These are phyloP conservation scores for Pyrenochaeta sp. DNA, from an alignment of 2,329 filamentous ascomycete species.

Conservation along the genomic window DNA sequence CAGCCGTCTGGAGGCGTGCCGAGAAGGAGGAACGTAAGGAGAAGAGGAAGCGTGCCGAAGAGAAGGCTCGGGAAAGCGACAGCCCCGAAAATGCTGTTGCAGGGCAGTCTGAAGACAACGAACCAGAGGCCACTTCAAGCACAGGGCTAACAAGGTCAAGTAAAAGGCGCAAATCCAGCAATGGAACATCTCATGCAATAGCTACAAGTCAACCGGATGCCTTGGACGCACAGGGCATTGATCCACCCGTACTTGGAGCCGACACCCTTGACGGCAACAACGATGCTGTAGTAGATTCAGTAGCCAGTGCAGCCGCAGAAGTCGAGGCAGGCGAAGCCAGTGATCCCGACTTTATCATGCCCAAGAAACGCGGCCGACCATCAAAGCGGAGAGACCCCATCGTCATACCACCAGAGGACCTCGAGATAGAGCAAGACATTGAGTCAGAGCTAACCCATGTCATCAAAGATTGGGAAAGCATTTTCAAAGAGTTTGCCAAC, in stretches of 20 bases:
- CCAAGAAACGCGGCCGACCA: slow-evolving; percentile 50
- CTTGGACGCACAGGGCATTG: slow-evolving; percentile 8
- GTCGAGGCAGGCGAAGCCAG: slow-evolving; percentile 20
- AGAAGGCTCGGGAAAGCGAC: slow-evolving; percentile 19
- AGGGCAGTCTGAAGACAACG: slow-evolving; percentile 6
- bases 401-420: slow-evolving; percentile 55
- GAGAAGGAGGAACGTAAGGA: slow-evolving; percentile 54
- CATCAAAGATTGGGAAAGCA: slow-evolving; percentile 40
- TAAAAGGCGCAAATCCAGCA: slow-evolving; percentile 36
- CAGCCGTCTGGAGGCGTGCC: slow-evolving; percentile 76
- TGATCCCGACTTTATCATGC: slow-evolving; percentile 31
- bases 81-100: not conserved
- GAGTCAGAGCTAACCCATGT: slow-evolving; percentile 55
- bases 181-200: slow-evolving; percentile 24
- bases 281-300: slow-evolving; percentile 31
- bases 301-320: slow-evolving; percentile 29
- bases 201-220: slow-evolving; percentile 9
- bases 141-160: slow-evolving; percentile 21
- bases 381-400: slow-evolving; percentile 43
- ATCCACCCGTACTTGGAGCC: slow-evolving; percentile 17
- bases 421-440: slow-evolving; percentile 57
- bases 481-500: slow-evolving; percentile 39
- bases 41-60: slow-evolving; percentile 33
- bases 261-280: slow-evolving; percentile 33
- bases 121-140: slow-evolving; percentile 18